Percentiles rank a stretch among this genome's conserved stretches.
These are phyloP conservation scores for Zygnema cylindricum DNA, from an alignment of 139 green algal species.

Conservation along the genomic window DNA sequence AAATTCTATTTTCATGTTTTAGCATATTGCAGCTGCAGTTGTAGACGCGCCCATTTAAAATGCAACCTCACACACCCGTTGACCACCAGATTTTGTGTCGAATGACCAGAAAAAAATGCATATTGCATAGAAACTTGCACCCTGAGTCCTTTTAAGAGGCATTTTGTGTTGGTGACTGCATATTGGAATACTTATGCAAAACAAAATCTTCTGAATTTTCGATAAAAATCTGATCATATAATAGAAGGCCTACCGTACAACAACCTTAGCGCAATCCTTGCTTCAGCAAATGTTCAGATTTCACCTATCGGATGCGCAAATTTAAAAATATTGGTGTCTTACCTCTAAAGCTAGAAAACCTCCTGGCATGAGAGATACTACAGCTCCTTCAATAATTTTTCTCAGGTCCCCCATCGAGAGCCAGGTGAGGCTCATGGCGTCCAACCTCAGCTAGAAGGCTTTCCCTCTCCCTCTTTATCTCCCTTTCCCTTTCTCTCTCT, in stretches of 20 bases:
- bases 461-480: no score
- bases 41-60: no score
- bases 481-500: no score
- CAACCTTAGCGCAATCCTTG: background rate
- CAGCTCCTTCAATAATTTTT: slow-evolving; percentile 19
- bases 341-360: slow-evolving; percentile 58
- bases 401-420: slow-evolving; percentile 81
- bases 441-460: slow-evolving; percentile 81
- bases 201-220: background rate
- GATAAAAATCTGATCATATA: no score
- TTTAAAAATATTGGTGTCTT: background rate
- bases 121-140: no score
- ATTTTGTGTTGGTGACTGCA: background rate
- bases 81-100: background rate
- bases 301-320: background rate
- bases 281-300: background rate
- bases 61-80: no score
- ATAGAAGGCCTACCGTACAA: background rate
- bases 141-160: no score
- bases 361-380: slow-evolving; percentile 13
- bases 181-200: background rate
- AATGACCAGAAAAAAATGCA: background rate
- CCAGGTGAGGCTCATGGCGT: slow-evolving; percentile 80
- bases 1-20: no score
- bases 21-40: no score